These are phyloP conservation scores for Amanita rimosa DNA, from an alignment of 768 basidiomycete genomes.

Conservation along the genomic window DNA sequence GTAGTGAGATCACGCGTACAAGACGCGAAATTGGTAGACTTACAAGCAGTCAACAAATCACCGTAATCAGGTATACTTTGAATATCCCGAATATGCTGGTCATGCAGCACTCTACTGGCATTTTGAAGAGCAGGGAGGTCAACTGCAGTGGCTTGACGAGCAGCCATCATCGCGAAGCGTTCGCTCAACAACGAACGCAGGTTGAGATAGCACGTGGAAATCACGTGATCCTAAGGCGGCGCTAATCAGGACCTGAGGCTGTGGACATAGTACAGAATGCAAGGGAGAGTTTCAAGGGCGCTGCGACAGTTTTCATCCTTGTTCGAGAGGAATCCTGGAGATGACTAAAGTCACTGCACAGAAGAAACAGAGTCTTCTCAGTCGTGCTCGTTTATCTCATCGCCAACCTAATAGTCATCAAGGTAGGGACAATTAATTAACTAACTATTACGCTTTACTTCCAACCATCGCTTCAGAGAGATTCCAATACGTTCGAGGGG, in stretches of 20 bases:
- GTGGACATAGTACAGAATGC: background rate
- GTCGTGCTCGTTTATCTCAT: background rate
- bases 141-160: constrained; percentile 24
- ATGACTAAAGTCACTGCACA: background rate
- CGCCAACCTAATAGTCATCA: background rate
- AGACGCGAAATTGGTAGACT: constrained; percentile 13
- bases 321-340: background rate
- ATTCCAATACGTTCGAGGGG: constrained; percentile 90
- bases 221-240: background rate
- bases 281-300: background rate
- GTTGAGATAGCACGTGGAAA: constrained; percentile 2
- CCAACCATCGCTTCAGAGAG: constrained; percentile 28
- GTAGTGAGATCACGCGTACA: constrained; percentile 6
- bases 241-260: background rate
- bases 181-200: background rate
- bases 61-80: constrained; percentile 68
- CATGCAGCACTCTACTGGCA: constrained; percentile 57
- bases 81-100: constrained; percentile 61
- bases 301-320: background rate
- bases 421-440: background rate
- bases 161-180: constrained; percentile 5
- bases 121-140: constrained; percentile 54
- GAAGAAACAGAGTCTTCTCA: background rate
- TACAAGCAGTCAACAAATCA: constrained; percentile 54
- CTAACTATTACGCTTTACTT: background rate